phyloP scores from a whole-genome alignment of 352 stramenopile genomes.

The Elongisporangium undulatum region DNA sequence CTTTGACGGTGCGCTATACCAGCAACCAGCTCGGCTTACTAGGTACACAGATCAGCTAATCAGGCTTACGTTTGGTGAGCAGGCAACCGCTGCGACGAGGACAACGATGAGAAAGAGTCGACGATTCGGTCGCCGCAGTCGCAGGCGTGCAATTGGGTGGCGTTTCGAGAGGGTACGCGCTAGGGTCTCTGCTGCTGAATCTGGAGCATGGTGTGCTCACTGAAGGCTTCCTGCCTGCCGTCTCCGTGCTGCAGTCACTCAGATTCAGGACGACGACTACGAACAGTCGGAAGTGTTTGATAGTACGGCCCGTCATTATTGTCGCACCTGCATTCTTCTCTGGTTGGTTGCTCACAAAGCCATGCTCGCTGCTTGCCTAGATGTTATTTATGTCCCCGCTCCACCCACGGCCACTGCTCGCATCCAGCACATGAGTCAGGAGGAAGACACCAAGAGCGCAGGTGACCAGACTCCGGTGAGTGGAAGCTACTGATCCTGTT shows the following conservation, averaged over 20 bases:
- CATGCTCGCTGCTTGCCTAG: constrained; percentile 10
- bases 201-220: constrained; percentile 10
- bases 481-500: not conserved
- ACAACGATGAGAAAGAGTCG: not conserved
- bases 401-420: not conserved
- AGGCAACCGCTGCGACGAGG: not conserved
- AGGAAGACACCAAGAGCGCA: not conserved
- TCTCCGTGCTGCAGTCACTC: constrained; percentile 25
- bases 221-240: constrained; percentile 4
- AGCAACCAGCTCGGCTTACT: not conserved
- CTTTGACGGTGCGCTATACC: constrained; percentile 30
- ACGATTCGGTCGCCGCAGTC: constrained; percentile 17
- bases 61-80: not conserved
- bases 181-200: constrained; percentile 5
- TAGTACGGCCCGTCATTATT: constrained; percentile 23
- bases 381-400: constrained; percentile 54
- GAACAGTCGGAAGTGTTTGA: constrained; percentile 71
- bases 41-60: not conserved
- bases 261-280: constrained; percentile 54
- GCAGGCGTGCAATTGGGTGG: constrained; percentile 27
- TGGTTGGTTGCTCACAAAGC: not conserved
- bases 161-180: constrained; percentile 26
- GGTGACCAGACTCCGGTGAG: not conserved
- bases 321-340: not conserved
- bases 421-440: constrained; percentile 4